Evolutionary conservation across 768 basidiomycete genomes (phyloP), one percentile per base, ranked within the genome.

Genomic region (Solioccasus polychromus): DNA sequence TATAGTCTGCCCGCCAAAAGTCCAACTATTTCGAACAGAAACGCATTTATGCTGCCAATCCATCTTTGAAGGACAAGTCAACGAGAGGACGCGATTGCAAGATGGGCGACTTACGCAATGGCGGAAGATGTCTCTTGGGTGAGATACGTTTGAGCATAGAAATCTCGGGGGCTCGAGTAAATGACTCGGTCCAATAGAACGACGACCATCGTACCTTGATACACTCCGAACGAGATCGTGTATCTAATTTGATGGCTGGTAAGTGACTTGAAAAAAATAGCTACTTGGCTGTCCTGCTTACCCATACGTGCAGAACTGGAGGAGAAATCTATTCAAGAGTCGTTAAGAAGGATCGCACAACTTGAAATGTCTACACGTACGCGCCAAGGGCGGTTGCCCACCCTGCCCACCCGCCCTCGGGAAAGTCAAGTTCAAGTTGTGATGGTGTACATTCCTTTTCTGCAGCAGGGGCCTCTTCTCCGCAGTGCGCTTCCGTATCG

Each of bases 31-130:
- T 79, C 59, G 17, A 73, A 62, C 15, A 80, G 59, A 42, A 75
- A 71, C 9, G 77, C 59, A 42, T 81, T 76, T 8, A 69, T 61
- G 25, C 77, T 75, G 9, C 79, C 80, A 24, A 81, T 70, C 68
- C 67, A 73, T 26, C 67, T 70, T 37, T 31, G 41, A 24, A 30
- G 14, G 10, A 14, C 23, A 22, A 25, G 17, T 52, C 26, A 45
- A 51, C 23, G 5, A 17, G 20, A n/a, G 12, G 9, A 47, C n/a
- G 23, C 8, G 23, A 45, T 22, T 20, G 9, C 12, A 24, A 30
- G 41, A 35, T 18, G 6, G 35, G 20, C n/a, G 44, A 45, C 71
- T 48, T 42, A 71, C 72, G 71, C 62, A n/a, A 74, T 69, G 19
- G 64, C 54, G 19, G 71, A 74, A 7, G 71, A 26, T 0, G 71